A percentile compares a stretch with the other conserved stretches of the same genome.
These are phyloP conservation scores for Aspergillus jensenii DNA, from an alignment of 2,329 filamentous ascomycete genomes.

Conservation along the genomic window DNA sequence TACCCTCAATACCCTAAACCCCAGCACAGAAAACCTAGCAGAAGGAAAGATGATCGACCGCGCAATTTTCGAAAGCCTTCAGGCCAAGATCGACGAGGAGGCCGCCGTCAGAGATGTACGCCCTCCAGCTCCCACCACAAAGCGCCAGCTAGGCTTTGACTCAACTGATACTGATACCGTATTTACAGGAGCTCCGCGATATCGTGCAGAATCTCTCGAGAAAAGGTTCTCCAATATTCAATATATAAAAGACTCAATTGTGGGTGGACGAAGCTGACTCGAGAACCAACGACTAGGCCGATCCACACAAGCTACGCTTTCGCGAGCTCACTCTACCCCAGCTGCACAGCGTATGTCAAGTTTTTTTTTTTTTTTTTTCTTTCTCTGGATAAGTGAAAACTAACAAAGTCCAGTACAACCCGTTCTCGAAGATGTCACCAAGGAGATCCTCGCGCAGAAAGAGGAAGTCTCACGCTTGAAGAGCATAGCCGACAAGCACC, in stretches of 20 bases:
- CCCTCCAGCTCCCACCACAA: conserved; percentile 17
- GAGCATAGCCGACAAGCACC: conserved; percentile 74
- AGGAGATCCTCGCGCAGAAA: conserved; percentile 69
- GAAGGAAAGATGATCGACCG: conserved; percentile 66
- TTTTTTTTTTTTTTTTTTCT: neutral
- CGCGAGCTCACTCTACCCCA: conserved; percentile 85
- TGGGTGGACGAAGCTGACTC: neutral
- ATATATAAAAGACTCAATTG: neutral
- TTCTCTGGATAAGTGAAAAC: neutral
- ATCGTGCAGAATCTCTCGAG: conserved; percentile 81
- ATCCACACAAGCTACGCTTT: conserved; percentile 77
- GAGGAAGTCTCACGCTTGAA: conserved; percentile 69
- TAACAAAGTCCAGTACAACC: conserved; percentile 56
- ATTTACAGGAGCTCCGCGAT: conserved; percentile 66
- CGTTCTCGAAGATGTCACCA: conserved; percentile 68
- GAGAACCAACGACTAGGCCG: conserved; percentile 52
- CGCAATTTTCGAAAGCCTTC: conserved; percentile 81
- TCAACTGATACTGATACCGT: conserved; percentile 7
- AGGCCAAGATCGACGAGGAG: conserved; percentile 88
- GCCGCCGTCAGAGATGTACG: conserved; percentile 71
- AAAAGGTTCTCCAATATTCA: conserved; percentile 51
- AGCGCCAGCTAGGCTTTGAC: conserved; percentile 13
- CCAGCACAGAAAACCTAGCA: neutral
- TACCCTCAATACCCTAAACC: neutral
- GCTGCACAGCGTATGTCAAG: conserved; percentile 56